Base-by-base conservation (phyloP, 805 yeast genomes). In the Lipomyces chichibuensis region DNA sequence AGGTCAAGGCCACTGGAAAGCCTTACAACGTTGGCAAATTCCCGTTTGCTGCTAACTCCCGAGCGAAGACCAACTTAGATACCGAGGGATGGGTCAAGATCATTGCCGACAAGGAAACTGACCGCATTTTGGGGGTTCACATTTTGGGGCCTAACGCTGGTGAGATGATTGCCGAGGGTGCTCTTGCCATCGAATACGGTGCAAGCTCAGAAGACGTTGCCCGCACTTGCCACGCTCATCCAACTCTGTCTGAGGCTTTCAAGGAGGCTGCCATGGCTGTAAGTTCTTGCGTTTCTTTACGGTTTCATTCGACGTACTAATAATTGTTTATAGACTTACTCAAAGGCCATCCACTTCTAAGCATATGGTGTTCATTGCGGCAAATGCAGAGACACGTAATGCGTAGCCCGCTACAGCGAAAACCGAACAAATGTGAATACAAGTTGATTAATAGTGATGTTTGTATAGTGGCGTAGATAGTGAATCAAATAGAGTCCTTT, bases 101-200 rank as follows among this genome's bases (percentile, higher is more conserved):
- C 78, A 80, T 95, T 73, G 93, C 97, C 70, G 99, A 95, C 81
- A 93, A 96, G 73, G 97, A 94, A 82, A 94, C 99, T 71, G 97
- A 95, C 83, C 88, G 99, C 81, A 86, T 95, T 57, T 84, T 95
- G 73, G 99, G 99, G 80, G 92, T 90, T 69, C 99, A 95, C 84
- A 94, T 95, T 79, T 89, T 93, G 74, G 99, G 99, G 75, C 90
- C 99, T 74, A 93, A 91, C 78, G 99, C 99, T 67, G 99, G 99
- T 82, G 99, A 95, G 85, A 91, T 95, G 97, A 95, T 95, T 79
- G 98, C 96, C 73, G 99, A 96, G 84, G 98, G 92, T 71, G 96
- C 97, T 73, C 85, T 95, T 78, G 99, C 99, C 57, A 80, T 95
- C 71, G 99, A 95, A 83, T 95, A 95, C 82, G 99, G 99, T 80